Evolutionary conservation across 2,329 filamentous ascomycete species (phyloP).

Genomic region (Aspergillus nomiae): DNA sequence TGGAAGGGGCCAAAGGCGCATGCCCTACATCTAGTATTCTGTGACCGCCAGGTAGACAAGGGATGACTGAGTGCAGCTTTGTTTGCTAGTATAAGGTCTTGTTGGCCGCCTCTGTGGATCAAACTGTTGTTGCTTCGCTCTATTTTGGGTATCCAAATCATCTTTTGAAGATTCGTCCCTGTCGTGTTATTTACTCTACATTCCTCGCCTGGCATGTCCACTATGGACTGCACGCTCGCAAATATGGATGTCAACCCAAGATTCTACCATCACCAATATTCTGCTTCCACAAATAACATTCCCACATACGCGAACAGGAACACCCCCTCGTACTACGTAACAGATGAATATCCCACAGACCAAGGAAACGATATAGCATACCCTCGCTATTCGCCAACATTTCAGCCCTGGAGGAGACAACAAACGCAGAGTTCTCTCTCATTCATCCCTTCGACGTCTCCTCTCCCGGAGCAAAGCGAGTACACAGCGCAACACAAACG

Average conservation of each 20-base stretch:
- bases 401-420: conserved; percentile 33
- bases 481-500: conserved; percentile 28
- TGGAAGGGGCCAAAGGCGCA: conserved; percentile 29
- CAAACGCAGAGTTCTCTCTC: conserved; percentile 37
- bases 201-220: conserved; percentile 28
- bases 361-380: conserved; percentile 19
- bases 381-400: conserved; percentile 25
- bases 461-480: conserved; percentile 33
- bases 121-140: conserved; percentile 6
- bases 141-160: conserved; percentile 13
- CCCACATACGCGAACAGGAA: conserved; percentile 20
- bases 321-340: conserved; percentile 21
- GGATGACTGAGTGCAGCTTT: conserved; percentile 25
- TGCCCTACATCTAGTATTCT: conserved; percentile 21
- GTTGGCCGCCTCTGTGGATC: conserved; percentile 10
- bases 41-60: conserved; percentile 29
- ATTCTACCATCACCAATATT: conserved; percentile 20
- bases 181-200: conserved; percentile 10
- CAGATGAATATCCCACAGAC: conserved; percentile 11
- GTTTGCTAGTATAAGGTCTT: not conserved
- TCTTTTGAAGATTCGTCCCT: conserved; percentile 14
- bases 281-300: conserved; percentile 20
- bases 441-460: conserved; percentile 35
- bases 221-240: conserved; percentile 30
- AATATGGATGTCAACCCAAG: conserved; percentile 23